Base-by-base conservation (phyloP, 331 rosid genomes). In the Prunus yedoensis region DNA sequence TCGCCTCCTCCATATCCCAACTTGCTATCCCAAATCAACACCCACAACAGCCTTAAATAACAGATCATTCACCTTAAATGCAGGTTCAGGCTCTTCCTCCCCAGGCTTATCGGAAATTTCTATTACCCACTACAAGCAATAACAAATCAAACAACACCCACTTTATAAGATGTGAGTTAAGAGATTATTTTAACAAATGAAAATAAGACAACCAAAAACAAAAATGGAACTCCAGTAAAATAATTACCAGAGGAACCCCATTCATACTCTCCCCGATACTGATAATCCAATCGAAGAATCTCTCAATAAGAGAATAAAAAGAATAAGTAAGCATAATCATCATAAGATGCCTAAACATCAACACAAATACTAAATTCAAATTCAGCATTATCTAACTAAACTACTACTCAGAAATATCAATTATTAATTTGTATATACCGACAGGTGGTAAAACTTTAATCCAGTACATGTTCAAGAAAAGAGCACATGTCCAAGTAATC, bases 51-150 rank as follows among this genome's bases (percentile, higher is more conserved):
- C 25, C 25, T 23, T 5, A 69, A 66, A 41, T 59, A 62, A 50
- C 46, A 80, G 57, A 85, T 60, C 71, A 79, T 77, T 90, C 82
- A 84, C 99, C 97, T 94, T 94, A 85, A 94, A 94, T 61, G 99
- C 97, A 81, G 99, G 97, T 77, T 94, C 87, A 56, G 90, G 75
- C 83, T 94, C 99, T 82, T 89, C 90, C 77, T 86, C 85, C 57
- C 99, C 97, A 1, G 97, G 93, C 85, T 87, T 92, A 89, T 92
- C 97, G 70, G 99, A 92, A 82, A 94, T 92, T 89, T 94, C 99
- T 70, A 94, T 92, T 67, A 85, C 99, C 99, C 89, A 91, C 99
- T 94, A 76, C 75, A 79, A 25, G 63, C 54, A 83, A 80, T 57
- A 17, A 79, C 53, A 45, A 71, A 80, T 50, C 77, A 73, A 53